Base-by-base conservation (phyloP, 768 basidiomycete species). In the Tricholoma hemisulphureum region DNA sequence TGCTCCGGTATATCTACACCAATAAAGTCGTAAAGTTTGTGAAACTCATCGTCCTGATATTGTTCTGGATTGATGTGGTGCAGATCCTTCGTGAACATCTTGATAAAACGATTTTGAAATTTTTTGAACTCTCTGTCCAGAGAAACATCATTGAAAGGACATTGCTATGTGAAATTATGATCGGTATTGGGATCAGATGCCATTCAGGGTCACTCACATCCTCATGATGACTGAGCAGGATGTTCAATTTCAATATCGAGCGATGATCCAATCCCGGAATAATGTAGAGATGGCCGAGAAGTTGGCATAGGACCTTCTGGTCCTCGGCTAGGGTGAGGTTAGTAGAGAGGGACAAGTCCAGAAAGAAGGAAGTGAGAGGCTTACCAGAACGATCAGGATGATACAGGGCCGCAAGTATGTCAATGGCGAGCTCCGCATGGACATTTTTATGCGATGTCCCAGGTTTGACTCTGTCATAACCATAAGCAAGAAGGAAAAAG, bases 271-370 rank as follows among this genome's bases (percentile, higher is more conserved):
- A 57, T 2, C 71, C 73, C 1, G 69, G 73, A 4, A 77, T 77
- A 35, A 87, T 69, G 53, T 83, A 76, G 1, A 91, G 75, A 60
- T 90, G 85, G 13, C 75, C 75, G 16, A 93, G 74, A 23, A 86
- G 76, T 46, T 87, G 86, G 57, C 83, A 85, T 7, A 91, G 67
- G 1, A 79, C 73, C 64, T 89, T 90, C 61, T 84, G 80, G 58
- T 83, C 80, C 3, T 85, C 84, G 57, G 78, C 87, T 88, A 61
- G 7, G 45, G 24, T 35, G n/a, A 14, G 20, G 23, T 59, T 29
- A 34, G 31, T 31, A 31, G 31, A n/a, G 55, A 24, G 2, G 10
- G 18, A 41, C 51, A 32, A 48, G 7, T 4, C n/a, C 2, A 29
- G 23, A 45, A 49, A 39, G 55, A 18, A 23, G 7, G 18, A 31